A percentile compares a stretch with the other conserved stretches of the same genome.
Conservation (phyloP, 495 filamentous ascomycete species). For the Penicillium atrosanguineum region DNA sequence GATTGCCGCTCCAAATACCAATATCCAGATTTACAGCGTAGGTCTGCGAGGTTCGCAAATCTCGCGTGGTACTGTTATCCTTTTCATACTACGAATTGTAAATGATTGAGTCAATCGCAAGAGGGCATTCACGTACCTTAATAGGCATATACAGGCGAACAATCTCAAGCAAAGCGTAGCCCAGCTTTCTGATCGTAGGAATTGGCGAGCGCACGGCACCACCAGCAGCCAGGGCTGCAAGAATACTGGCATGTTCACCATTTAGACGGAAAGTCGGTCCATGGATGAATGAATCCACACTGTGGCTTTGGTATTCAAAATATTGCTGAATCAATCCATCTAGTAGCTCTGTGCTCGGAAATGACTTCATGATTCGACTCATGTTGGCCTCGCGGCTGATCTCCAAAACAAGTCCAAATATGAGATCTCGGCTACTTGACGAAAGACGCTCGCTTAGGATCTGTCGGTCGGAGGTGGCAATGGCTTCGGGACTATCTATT, state of each 20-base stretch:
- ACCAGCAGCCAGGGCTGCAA: constrained; percentile 52
- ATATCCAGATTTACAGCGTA: constrained; percentile 55
- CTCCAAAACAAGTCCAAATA: constrained; percentile 57
- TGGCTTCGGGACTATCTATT: constrained; percentile 29
- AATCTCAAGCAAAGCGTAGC: constrained; percentile 61
- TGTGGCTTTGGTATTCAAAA: constrained; percentile 48
- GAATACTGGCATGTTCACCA: constrained; percentile 52
- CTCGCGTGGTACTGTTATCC: constrained; percentile 54
- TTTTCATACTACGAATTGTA: constrained; percentile 42
- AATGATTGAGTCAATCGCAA: background rate
- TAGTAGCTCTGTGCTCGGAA: constrained; percentile 57
- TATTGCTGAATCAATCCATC: constrained; percentile 62
- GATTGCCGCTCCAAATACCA: constrained; percentile 65
- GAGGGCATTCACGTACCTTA: constrained; percentile 30
- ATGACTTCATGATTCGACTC: constrained; percentile 52
- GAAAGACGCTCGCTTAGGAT: constrained; percentile 37
- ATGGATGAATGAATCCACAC: constrained; percentile 57
- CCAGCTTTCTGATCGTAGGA: constrained; percentile 58
- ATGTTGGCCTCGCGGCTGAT: constrained; percentile 46
- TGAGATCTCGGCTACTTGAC: constrained; percentile 50
- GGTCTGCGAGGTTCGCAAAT: constrained; percentile 55
- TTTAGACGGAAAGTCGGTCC: constrained; percentile 52
- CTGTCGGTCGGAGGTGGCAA: constrained; percentile 17
- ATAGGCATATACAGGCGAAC: constrained; percentile 49
- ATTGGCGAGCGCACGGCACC: constrained; percentile 55